Percentiles rank a stretch among this genome's conserved stretches.
These are phyloP conservation scores for Pseudocercospora fuligena DNA, from an alignment of 2,329 filamentous ascomycete genomes.

Conservation along the genomic window DNA sequence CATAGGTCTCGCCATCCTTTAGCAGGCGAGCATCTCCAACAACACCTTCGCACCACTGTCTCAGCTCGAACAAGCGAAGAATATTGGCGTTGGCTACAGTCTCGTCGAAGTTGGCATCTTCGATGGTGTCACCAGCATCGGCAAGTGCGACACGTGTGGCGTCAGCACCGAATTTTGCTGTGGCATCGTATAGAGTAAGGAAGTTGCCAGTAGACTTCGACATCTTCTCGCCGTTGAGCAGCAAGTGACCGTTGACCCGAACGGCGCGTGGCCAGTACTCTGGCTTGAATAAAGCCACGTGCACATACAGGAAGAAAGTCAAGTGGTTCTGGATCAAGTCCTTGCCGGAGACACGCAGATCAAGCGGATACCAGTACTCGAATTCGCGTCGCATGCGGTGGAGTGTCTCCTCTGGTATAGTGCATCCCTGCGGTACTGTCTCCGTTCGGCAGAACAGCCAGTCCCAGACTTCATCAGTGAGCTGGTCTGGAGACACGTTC, in stretches of 20 bases:
- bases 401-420: conserved; percentile 74
- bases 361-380: conserved; percentile 95
- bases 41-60: conserved; percentile 92
- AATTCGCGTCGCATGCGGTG: conserved; percentile 87
- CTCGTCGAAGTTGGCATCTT: conserved; percentile 97
- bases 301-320: conserved; percentile 94
- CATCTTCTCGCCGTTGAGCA: conserved; percentile 99
- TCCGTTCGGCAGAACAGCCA: conserved; percentile 85
- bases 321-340: conserved; percentile 93
- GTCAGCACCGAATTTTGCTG: conserved; percentile 92
- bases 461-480: conserved; percentile 96
- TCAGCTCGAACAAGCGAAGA: conserved; percentile 78
- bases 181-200: conserved; percentile 83
- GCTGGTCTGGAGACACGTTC: conserved; percentile 78
- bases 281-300: conserved; percentile 83
- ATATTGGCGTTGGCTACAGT: conserved; percentile 91
- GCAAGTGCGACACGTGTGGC: conserved; percentile 89
- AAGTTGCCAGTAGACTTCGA: conserved; percentile 97
- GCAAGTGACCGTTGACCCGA: conserved; percentile 88
- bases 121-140: conserved; percentile 91
- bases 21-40: conserved; percentile 63
- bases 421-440: conserved; percentile 62
- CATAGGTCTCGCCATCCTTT: conserved; percentile 49
- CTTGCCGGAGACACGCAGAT: conserved; percentile 87
- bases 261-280: conserved; percentile 88